These are phyloP conservation scores for Cyanidium caldarium DNA, from an alignment of 23 red algal genomes.

Conservation along the genomic window DNA sequence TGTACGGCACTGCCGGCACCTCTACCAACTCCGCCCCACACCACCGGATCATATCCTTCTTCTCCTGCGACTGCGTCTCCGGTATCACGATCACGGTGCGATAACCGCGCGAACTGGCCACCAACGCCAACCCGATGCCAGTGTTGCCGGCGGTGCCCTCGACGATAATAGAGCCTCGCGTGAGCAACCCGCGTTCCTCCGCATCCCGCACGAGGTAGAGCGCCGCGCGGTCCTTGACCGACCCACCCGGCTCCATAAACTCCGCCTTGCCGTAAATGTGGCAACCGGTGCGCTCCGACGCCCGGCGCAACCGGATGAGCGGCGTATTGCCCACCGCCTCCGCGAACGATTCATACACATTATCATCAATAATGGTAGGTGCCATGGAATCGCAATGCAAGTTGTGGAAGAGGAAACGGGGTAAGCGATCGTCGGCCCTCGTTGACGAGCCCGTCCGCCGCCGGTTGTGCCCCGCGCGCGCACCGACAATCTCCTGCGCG, in stretches of 20 bases:
- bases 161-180: conserved; percentile 38
- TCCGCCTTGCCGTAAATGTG: conserved; percentile 67
- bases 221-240: conserved; percentile 62
- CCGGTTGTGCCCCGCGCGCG: no score
- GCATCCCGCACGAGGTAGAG: conserved; percentile 49
- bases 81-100: conserved; percentile 53
- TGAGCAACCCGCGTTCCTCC: conserved; percentile 38
- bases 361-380: no score
- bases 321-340: conserved; percentile 74
- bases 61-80: conserved; percentile 39
- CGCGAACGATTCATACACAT: conserved; percentile 41
- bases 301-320: conserved; percentile 38
- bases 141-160: conserved; percentile 78
- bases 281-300: conserved; percentile 39
- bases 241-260: conserved; percentile 51
- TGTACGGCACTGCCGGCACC: conserved; percentile 45
- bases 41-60: conserved; percentile 38
- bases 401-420: no score
- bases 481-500: no score
- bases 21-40: conserved; percentile 53
- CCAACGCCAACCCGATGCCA: conserved; percentile 51
- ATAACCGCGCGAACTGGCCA: conserved; percentile 43
- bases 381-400: no score
- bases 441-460: no score
- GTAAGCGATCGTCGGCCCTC: no score